A percentile compares a stretch with the other conserved stretches of the same genome.
Conservation (phyloP, 495 filamentous ascomycete species). For the Penicillium bovifimosum region DNA sequence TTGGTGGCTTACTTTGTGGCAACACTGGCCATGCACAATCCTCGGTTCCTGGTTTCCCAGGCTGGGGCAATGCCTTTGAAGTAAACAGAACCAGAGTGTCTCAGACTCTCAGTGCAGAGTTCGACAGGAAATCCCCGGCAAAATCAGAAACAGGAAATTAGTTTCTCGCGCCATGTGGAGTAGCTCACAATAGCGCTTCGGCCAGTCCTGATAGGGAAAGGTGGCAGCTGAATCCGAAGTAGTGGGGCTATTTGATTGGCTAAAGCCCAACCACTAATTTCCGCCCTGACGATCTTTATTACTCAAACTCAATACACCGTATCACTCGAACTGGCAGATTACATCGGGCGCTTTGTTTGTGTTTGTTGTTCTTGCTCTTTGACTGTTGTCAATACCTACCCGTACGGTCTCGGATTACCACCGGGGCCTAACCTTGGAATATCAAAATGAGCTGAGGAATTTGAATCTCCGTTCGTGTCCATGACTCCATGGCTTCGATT, state of each 20-base stretch:
- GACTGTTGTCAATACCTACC: neutral
- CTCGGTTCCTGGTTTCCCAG: neutral
- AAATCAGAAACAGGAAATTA: conserved; percentile 12
- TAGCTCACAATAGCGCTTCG: neutral
- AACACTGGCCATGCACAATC: neutral
- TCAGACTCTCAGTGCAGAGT: conserved; percentile 7
- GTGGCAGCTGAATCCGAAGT: conserved; percentile 7
- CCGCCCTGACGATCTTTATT: conserved; percentile 24
- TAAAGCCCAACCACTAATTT: conserved; percentile 11
- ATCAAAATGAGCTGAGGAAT: neutral
- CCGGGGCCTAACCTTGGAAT: neutral
- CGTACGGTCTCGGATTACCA: neutral
- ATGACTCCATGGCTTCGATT: no score
- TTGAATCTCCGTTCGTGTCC: no score
- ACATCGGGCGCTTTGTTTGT: neutral
- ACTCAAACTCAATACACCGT: neutral
- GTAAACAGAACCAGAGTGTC: neutral
- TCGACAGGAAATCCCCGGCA: neutral
- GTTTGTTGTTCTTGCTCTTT: neutral
- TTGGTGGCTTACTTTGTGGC: conserved; percentile 5
- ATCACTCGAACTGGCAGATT: neutral
- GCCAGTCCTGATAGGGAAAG: conserved; percentile 10
- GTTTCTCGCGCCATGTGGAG: conserved; percentile 19
- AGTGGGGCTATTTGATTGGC: conserved; percentile 1
- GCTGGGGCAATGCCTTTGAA: neutral